These are phyloP conservation scores for Kwoniella dendrophila DNA, from an alignment of 768 basidiomycete species.

Conservation along the genomic window DNA sequence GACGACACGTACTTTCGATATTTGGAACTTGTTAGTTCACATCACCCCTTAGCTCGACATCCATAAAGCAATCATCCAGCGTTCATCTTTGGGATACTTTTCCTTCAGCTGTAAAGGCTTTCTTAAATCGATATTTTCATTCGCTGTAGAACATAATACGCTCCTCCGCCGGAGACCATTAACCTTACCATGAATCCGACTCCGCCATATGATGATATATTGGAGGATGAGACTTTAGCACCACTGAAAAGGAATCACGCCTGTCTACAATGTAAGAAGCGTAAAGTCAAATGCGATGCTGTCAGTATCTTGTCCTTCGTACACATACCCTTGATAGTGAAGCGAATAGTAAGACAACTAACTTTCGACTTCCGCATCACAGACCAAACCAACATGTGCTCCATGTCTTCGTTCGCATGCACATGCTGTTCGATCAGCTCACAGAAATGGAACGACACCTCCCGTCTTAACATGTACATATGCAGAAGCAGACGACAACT, in stretches of 20 bases:
- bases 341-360: not conserved
- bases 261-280: slow-evolving; percentile 53
- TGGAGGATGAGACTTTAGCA: slow-evolving; percentile 30
- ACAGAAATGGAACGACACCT: slow-evolving; percentile 31
- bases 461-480: slow-evolving; percentile 43
- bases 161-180: no score
- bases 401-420: slow-evolving; percentile 48
- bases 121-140: no score
- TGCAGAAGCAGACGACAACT: slow-evolving; percentile 39
- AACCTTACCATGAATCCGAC: slow-evolving; percentile 26
- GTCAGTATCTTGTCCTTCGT: slow-evolving; percentile 26
- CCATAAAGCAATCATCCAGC: no score
- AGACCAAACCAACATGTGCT: slow-evolving; percentile 37
- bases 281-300: slow-evolving; percentile 55
- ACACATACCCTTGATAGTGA: not conserved
- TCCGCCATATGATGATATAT: slow-evolving; percentile 22
- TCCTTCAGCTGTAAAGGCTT: no score
- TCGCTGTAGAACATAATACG: no score
- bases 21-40: no score
- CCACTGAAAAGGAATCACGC: slow-evolving; percentile 52
- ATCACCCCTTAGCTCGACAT: no score
- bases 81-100: no score
- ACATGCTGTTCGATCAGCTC: slow-evolving; percentile 46
- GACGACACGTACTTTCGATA: no score
- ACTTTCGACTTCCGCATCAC: not conserved